Base-by-base conservation (phyloP, 2,329 filamentous ascomycete species). In the Apiospora marii region DNA sequence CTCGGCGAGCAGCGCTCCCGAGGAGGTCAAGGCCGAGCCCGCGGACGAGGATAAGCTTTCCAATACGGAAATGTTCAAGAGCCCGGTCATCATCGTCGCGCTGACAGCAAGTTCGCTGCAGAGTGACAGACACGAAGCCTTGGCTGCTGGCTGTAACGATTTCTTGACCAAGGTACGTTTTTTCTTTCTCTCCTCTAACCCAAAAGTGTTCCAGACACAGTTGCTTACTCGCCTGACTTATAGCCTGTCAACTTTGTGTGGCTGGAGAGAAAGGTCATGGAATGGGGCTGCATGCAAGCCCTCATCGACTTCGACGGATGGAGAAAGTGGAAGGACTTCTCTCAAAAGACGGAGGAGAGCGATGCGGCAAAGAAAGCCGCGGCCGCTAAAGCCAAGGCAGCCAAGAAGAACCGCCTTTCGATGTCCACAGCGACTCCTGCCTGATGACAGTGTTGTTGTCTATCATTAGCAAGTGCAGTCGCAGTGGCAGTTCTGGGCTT, bases 211-310 rank as follows among this genome's bases (percentile, higher is more conserved):
- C 34, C 5, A 27, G 44, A 53, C 24, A 41, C 71, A 61, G 6
- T 58, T 48, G 44, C 37, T 68, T 51, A 22, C 14, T 46, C 71
- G 16, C 27, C n/a, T 43, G 13, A 34, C 34, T 13, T 71, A 24
- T 80, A 98, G 94, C 96, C 96, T 27, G 96, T 99, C 77, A 97
- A 97, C 81, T 98, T 98, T 80, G 93, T 97, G 73, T 99, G 96
- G 95, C 90, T 99, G 37, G 94, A 98, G 82, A 91, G 96, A 72
- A 99, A 99, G 83, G 95, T 98, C 77, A 98, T 97, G 84, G 96
- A 99, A 87, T 99, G 96, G 96, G 96, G 96, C 72, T 98, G 96
- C 85, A 99, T 99, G 96, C 96, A 98, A 85, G 96, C 96, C 13
- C 88, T 99, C 34, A 98, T 99, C 79, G 96, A 99, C 85, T 98